phyloP scores from a whole-genome alignment of 2,329 filamentous ascomycete genomes.

The Fusarium sp. region DNA sequence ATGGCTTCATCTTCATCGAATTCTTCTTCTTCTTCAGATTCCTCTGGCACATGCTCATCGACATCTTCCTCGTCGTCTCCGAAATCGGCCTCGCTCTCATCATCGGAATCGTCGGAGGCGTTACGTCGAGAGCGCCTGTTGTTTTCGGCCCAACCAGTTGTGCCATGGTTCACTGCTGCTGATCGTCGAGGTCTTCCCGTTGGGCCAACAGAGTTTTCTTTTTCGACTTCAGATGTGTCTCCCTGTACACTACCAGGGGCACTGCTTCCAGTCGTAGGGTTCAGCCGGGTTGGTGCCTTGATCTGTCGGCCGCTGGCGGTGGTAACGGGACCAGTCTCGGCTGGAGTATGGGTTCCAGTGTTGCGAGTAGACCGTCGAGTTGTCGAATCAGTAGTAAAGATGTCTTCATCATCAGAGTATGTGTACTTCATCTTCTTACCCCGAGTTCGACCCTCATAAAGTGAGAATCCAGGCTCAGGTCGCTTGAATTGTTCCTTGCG shows the following conservation, averaged over 20 bases:
- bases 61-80: slow-evolving; percentile 80
- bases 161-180: slow-evolving; percentile 60
- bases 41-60: slow-evolving; percentile 72
- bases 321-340: slow-evolving; percentile 71
- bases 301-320: slow-evolving; percentile 92
- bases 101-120: slow-evolving; percentile 68
- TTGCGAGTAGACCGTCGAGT: slow-evolving; percentile 78
- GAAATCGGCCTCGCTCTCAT: slow-evolving; percentile 79
- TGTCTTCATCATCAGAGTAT: slow-evolving; percentile 88
- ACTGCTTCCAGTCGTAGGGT: slow-evolving; percentile 68
- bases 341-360: slow-evolving; percentile 78
- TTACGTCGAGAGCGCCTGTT: slow-evolving; percentile 49
- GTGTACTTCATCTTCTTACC: slow-evolving; percentile 98
- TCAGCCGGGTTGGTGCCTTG: slow-evolving; percentile 73
- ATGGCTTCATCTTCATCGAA: slow-evolving; percentile 68
- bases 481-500: slow-evolving; percentile 89
- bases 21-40: slow-evolving; percentile 68
- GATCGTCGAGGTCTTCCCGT: slow-evolving; percentile 63
- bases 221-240: slow-evolving; percentile 54
- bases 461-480: slow-evolving; percentile 87
- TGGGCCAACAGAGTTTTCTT: slow-evolving; percentile 55
- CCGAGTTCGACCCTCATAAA: slow-evolving; percentile 95
- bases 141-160: slow-evolving; percentile 59
- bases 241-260: slow-evolving; percentile 59
- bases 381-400: slow-evolving; percentile 73